phyloP scores from a whole-genome alignment of 371 early-diverging fungal species.

The Phascolomyces articulosus region DNA sequence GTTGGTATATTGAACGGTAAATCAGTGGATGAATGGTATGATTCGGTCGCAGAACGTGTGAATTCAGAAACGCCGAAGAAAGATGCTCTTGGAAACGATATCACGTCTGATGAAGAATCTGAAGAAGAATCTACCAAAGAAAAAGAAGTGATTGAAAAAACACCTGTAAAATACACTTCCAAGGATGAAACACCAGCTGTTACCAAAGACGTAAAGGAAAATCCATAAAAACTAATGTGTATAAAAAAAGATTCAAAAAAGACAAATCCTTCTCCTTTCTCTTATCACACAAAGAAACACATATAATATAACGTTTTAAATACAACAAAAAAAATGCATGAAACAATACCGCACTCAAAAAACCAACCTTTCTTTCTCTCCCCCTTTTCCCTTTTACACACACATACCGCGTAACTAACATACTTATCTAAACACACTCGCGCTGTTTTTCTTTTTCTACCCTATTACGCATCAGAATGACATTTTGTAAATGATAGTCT shows the following conservation, averaged over 20 bases:
- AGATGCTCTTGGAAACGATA: conserved; percentile 25
- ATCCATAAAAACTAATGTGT: not conserved
- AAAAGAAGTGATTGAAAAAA: not conserved
- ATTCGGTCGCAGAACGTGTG: conserved; percentile 40
- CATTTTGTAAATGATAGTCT: not conserved
- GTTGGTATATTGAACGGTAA: conserved; percentile 85
- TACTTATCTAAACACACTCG: no score
- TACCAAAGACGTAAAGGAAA: not conserved
- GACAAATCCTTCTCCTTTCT: not conserved
- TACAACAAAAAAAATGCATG: not conserved
- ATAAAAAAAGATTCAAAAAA: not conserved
- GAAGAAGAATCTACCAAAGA: not conserved
- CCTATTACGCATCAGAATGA: not conserved
- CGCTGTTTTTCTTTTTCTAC: conserved; percentile 9
- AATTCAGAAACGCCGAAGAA: conserved; percentile 24
- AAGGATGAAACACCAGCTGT: not conserved
- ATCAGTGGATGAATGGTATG: conserved; percentile 75
- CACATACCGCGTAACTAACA: no score
- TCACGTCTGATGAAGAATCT: conserved; percentile 2
- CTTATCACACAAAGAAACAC: not conserved
- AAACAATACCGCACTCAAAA: not conserved
- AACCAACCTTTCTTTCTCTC: not conserved
- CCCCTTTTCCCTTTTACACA: not conserved
- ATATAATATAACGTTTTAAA: not conserved
- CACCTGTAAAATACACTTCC: not conserved